Evolutionary conservation across 768 basidiomycete species (phyloP), one percentile per base, ranked within the genome.

Genomic region (Galerina marginata): DNA sequence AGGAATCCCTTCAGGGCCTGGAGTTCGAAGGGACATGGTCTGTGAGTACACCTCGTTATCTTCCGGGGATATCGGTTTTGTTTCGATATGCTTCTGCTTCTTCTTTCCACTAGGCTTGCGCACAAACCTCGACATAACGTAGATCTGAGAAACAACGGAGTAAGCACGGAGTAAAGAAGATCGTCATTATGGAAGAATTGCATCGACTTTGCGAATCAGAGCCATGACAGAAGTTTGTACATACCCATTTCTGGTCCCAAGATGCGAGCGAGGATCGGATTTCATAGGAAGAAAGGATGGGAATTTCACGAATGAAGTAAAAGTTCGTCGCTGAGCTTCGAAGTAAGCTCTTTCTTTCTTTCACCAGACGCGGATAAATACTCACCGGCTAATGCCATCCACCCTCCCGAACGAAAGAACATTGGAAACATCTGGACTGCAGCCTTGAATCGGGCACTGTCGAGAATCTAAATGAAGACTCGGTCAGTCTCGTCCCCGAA

Each of bases 221-320:
- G 9, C 9, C 43, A 14, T 39, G 4, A 20, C 12, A 40, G 37
- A 43, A 54, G 29, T 33, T 33, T 33, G 10, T 16, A 73, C 85
- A 47, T 65, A 89, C 90, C 91, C 91, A 92, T 83, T 93, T 93
- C 37, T 86, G 74, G 54, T 91, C 90, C 91, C 91, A 93, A 5
- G 81, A 75, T 10, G 76, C 86, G 2, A 91, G 72, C 23, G 70
- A 77, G 10, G 83, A 67, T 42, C 86, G 77, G 9, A 92, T 79
- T 72, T 92, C 88, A 63, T 89, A 92, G 1, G 73, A 71, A 9
- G 80, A 67, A 6, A 90, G 72, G 54, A 88, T 84, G 1, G 88
- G 82, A 23, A 93, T 90, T 72, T 93, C 91, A 14, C 82, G 82
- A 45, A 91, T 73, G 71, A 89, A 92, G 62, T 83, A 77, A 69